These are phyloP conservation scores for Metschnikowia koreensis DNA, from an alignment of 805 yeast genomes.

Conservation along the genomic window DNA sequence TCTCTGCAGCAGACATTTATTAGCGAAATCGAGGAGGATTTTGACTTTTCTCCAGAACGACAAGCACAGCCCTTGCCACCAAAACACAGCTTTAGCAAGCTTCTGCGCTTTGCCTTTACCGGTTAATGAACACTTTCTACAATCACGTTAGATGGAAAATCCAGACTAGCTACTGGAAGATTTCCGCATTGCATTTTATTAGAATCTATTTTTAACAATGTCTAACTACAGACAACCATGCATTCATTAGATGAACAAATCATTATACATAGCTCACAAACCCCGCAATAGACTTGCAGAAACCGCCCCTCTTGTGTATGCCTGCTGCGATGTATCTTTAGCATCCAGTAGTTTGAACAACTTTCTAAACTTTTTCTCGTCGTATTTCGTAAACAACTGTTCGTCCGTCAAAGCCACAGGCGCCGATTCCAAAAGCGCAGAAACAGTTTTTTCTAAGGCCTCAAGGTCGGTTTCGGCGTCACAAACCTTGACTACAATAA, in stretches of 20 bases:
- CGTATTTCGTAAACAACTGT: conserved; percentile 19
- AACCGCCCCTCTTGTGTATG: conserved; percentile 15
- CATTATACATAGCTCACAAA: background rate
- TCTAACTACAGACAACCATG: background rate
- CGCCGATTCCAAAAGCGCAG: conserved; percentile 14
- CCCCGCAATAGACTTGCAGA: conserved; percentile 19
- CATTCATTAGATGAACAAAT: background rate
- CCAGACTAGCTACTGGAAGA: background rate
- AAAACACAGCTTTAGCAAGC: conserved; percentile 4
- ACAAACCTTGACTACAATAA: conserved; percentile 53
- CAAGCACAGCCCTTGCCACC: background rate
- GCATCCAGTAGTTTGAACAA: conserved; percentile 35
- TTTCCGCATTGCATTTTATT: background rate
- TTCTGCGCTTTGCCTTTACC: conserved; percentile 19
- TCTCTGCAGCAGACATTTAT: conserved; percentile 17
- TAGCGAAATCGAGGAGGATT: conserved; percentile 17
- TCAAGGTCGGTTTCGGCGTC: conserved; percentile 19
- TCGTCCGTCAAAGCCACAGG: conserved; percentile 25
- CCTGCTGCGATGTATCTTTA: conserved; percentile 10
- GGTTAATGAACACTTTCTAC: conserved; percentile 5
- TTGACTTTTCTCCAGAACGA: background rate
- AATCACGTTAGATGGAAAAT: no score
- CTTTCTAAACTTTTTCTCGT: conserved; percentile 33
- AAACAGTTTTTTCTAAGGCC: conserved; percentile 28
- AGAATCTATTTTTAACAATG: background rate